Conservation (phyloP, 2,329 filamentous ascomycete genomes). For the Cordyceps javanica region DNA sequence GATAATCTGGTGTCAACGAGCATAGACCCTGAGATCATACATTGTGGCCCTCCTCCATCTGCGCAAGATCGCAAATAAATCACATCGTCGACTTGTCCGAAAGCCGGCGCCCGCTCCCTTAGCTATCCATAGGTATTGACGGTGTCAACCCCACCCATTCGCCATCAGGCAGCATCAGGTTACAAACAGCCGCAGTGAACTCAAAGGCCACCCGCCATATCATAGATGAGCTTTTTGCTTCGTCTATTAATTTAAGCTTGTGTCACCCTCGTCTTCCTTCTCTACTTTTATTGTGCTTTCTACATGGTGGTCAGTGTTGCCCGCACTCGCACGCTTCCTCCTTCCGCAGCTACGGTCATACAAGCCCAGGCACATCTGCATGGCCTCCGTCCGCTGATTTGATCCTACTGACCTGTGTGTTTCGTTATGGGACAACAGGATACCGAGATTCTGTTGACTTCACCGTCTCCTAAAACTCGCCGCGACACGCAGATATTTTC, state of each 20-base stretch:
- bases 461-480: constrained; percentile 18
- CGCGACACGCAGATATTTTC: constrained; percentile 25
- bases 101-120: background rate
- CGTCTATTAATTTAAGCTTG: background rate
- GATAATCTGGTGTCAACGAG: background rate
- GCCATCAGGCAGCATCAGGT: constrained; percentile 12
- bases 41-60: background rate
- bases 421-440: constrained; percentile 49
- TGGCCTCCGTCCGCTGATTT: background rate
- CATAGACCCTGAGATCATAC: background rate
- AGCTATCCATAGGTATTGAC: background rate
- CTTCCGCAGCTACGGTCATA: background rate
- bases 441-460: constrained; percentile 21
- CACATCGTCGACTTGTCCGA: background rate
- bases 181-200: constrained; percentile 6
- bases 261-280: background rate
- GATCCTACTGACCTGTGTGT: constrained; percentile 22
- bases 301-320: constrained; percentile 19
- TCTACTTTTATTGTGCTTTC: constrained; percentile 1
- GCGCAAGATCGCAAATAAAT: background rate
- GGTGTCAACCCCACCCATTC: constrained; percentile 7
- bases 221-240: constrained; percentile 1
- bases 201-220: background rate
- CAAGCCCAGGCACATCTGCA: constrained; percentile 4
- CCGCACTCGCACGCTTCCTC: constrained; percentile 4